Base-by-base conservation (phyloP, 495 filamentous ascomycete species). In the Hypoxylon fragiforme region DNA sequence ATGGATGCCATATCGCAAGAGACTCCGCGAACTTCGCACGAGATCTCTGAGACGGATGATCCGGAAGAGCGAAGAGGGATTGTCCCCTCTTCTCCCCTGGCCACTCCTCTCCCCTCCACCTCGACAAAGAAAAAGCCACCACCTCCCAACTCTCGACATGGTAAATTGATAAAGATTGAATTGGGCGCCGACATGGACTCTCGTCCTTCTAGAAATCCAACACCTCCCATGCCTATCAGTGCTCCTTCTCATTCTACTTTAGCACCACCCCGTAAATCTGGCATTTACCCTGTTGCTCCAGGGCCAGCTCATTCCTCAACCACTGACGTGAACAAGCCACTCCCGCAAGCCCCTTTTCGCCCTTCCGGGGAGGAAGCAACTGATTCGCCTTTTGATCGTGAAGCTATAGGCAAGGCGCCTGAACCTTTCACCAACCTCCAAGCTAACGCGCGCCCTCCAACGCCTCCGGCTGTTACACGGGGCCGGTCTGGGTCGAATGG, bases 91-190 rank as follows among this genome's bases (percentile, higher is more conserved):
- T 65, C 57, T 12, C 54, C 60, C 32, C 48, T 62, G 35, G n/a
- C n/a, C 36, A 56, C n/a, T 20, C 56, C 0, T 15, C 15, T 7
- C 51, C 67, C 4, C 63, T 64, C 7, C n/a, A 30, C 60, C 14
- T 64, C 67, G 2, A 22, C 50, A 12, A 60, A 66, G 43, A 72
- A 71, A 60, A 73, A 73, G 45, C 73, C 71, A 21, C 81, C 82
- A 12, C 78, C 81, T 18, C 85, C 86, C 1, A 84, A 72, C 59
- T 85, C 77, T 32, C 80, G 85, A 47, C 85, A 88, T 70, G 87
- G 87, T 4, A 87, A 84, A 64, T 69, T 82, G n/a, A 87, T 89
- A 35, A 81, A 73, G 54, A 54, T 69, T 18, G 71, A 66, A 48
- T 56, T 66, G 18, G 65, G 65, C 16, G 41, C 50, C 22, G 62